Conservation (phyloP, 768 basidiomycete species). For the Exsudoporus frostii region DNA sequence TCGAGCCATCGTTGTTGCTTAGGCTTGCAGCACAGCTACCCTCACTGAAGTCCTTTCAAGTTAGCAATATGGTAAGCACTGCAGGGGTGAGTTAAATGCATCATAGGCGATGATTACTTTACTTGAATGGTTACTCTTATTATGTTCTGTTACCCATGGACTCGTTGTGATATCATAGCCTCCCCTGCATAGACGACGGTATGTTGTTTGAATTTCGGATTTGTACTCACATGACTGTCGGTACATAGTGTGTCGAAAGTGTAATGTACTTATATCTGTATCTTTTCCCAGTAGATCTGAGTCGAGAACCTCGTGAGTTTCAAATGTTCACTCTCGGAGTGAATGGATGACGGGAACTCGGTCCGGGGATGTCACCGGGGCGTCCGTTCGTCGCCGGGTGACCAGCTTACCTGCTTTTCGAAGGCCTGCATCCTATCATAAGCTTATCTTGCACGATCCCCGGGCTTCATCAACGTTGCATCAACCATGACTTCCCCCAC, state of each 20-base stretch:
- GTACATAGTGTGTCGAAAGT: not conserved
- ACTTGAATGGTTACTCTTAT: slow-evolving; percentile 3
- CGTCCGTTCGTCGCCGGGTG: too few relatives aligned
- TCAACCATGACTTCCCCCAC: slow-evolving; percentile 23
- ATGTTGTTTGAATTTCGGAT: not conserved
- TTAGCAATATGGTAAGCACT: slow-evolving; percentile 3
- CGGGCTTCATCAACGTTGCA: too few relatives aligned
- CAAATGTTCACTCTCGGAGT: not conserved
- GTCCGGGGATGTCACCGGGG: too few relatives aligned
- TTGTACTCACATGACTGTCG: slow-evolving; percentile 2
- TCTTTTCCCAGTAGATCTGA: not conserved
- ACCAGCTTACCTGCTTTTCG: not conserved
- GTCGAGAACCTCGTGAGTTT: not conserved
- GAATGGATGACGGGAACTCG: not conserved
- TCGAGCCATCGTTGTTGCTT: slow-evolving; percentile 11
- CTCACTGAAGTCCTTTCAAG: slow-evolving; percentile 12
- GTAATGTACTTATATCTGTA: slow-evolving; percentile 1
- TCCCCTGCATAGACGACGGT: not conserved
- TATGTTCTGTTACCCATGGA: not conserved
- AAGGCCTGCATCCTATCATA: too few relatives aligned
- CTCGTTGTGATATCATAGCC: slow-evolving; percentile 1
- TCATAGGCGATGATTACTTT: not conserved
- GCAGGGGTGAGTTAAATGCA: slow-evolving; percentile 9
- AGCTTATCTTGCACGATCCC: not conserved
- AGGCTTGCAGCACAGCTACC: slow-evolving; percentile 13